Evolutionary conservation across 306 rosid species (phyloP).

Genomic region (Dryas alaskensis): DNA sequence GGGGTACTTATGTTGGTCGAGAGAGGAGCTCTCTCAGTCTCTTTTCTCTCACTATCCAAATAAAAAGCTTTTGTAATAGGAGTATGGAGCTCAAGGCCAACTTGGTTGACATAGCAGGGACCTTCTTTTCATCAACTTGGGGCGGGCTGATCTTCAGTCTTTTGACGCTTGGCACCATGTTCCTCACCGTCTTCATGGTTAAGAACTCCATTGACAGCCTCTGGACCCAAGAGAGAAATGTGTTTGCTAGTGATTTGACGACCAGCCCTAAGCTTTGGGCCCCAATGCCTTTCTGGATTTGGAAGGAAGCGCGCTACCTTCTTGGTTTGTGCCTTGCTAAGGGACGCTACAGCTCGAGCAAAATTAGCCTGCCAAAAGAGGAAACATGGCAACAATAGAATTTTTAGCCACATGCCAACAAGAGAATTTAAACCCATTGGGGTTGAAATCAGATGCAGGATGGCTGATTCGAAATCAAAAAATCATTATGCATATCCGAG

Average conservation of each 20-base stretch:
- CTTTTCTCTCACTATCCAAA: constrained; percentile 20
- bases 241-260: constrained; percentile 85
- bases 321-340: constrained; percentile 92
- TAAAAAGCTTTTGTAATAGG: constrained; percentile 2
- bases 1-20: background rate
- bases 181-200: constrained; percentile 57
- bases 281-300: constrained; percentile 96
- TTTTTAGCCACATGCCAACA: background rate
- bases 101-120: constrained; percentile 18
- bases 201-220: constrained; percentile 56
- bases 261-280: constrained; percentile 94
- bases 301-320: constrained; percentile 89
- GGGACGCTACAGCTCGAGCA: constrained; percentile 83
- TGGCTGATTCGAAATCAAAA: background rate
- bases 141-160: constrained; percentile 41
- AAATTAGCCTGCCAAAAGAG: constrained; percentile 66
- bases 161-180: constrained; percentile 54
- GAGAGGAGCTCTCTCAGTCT: constrained; percentile 9
- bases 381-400: background rate
- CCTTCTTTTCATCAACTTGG: constrained; percentile 29
- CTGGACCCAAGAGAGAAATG: constrained; percentile 78
- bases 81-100: constrained; percentile 16
- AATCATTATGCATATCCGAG: background rate
- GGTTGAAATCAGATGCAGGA: too few relatives aligned
- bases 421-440: too few relatives aligned